These are phyloP conservation scores for Biscogniauxia sp. DNA, from an alignment of 2,329 filamentous ascomycete genomes.

Conservation along the genomic window DNA sequence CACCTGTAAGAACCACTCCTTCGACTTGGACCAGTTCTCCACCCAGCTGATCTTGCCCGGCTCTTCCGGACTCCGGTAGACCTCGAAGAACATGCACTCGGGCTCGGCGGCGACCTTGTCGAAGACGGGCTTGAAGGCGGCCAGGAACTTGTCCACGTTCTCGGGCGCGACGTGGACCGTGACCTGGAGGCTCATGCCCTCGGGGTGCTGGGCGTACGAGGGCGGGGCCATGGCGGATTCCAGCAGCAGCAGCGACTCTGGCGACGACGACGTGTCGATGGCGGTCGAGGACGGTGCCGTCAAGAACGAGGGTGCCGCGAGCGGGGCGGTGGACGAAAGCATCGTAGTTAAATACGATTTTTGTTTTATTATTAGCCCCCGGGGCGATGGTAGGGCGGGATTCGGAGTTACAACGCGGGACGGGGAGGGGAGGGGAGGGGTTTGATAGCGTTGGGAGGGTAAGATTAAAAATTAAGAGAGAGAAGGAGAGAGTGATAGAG, in stretches of 20 bases:
- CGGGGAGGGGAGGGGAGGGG: not conserved
- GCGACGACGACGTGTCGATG: not conserved
- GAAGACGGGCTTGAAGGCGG: slow-evolving; percentile 37
- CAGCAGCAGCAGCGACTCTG: too few species aligned
- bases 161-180: slow-evolving; percentile 27
- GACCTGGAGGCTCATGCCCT: slow-evolving; percentile 26
- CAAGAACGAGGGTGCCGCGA: not conserved
- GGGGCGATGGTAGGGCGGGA: not conserved
- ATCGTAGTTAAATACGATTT: too few species aligned
- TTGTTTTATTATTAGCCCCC: too few species aligned
- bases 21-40: slow-evolving; percentile 38
- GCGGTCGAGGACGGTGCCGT: not conserved
- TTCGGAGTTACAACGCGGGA: not conserved
- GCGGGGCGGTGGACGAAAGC: not conserved
- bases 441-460: too few species aligned
- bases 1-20: slow-evolving; percentile 32
- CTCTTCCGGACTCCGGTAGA: slow-evolving; percentile 36
- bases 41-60: slow-evolving; percentile 39
- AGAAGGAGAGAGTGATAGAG: too few species aligned
- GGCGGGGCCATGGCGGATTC: not conserved
- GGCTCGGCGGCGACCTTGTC: slow-evolving; percentile 41
- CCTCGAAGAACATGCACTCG: slow-evolving; percentile 43
- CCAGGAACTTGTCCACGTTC: slow-evolving; percentile 25
- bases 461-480: not conserved
- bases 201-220: not conserved